Evolutionary conservation across 2,329 filamentous ascomycete genomes (phyloP).

Genomic region (Pseudomassariella vexata): DNA sequence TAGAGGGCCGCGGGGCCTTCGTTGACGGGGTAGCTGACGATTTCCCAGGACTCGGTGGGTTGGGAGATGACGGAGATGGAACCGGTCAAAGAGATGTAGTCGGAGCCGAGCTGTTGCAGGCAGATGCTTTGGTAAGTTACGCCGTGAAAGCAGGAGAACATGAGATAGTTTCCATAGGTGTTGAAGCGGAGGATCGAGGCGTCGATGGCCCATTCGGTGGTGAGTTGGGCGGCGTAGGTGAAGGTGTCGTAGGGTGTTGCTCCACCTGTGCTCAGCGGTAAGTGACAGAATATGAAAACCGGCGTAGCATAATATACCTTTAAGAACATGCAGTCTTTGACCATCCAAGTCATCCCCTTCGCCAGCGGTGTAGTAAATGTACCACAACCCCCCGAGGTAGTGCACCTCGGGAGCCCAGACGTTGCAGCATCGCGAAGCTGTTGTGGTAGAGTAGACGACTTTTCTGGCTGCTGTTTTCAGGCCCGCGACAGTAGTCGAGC

Average conservation of each 20-base stretch:
- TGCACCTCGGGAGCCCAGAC: conserved; percentile 55
- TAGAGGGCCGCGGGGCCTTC: conserved; percentile 51
- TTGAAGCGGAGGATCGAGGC: conserved; percentile 44
- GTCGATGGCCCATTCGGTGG: conserved; percentile 46
- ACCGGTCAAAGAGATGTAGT: conserved; percentile 35
- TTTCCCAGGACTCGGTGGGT: conserved; percentile 47
- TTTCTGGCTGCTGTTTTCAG: conserved; percentile 48
- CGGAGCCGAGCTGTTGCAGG: conserved; percentile 30
- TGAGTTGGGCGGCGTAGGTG: conserved; percentile 41
- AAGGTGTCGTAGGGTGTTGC: conserved; percentile 45
- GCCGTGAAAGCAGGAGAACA: conserved; percentile 46
- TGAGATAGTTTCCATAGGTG: conserved; percentile 42
- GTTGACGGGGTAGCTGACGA: conserved; percentile 41
- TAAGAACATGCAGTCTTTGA: conserved; percentile 46
- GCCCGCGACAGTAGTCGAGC: conserved; percentile 46
- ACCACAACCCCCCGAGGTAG: conserved; percentile 42
- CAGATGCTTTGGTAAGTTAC: conserved; percentile 31
- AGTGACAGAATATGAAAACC: too few relatives aligned
- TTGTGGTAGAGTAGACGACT: conserved; percentile 41
- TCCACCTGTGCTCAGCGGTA: conserved; percentile 31
- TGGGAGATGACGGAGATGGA: conserved; percentile 41
- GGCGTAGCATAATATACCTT: conserved; percentile 26
- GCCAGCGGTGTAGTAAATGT: conserved; percentile 47
- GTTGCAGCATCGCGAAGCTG: conserved; percentile 43
- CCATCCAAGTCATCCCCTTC: conserved; percentile 32